Evolutionary conservation across 805 yeast species (phyloP).

Genomic region (Soucietia sequanensis): DNA sequence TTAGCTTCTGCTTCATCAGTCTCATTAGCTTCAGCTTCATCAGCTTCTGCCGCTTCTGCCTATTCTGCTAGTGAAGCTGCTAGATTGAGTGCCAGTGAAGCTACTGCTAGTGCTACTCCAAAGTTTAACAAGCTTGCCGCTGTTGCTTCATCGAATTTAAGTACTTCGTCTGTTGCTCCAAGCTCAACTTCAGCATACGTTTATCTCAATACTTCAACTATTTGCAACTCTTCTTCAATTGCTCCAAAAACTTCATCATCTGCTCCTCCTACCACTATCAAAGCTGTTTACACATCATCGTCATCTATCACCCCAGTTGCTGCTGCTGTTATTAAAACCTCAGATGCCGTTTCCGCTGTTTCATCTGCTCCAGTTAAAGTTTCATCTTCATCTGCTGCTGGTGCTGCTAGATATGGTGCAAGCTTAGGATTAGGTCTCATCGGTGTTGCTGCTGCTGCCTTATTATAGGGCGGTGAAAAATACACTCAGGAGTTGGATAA

Average conservation of each 20-base stretch:
- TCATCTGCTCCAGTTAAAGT: constrained; percentile 3
- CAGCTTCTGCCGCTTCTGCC: constrained; percentile 10
- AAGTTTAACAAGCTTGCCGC: constrained; percentile 21
- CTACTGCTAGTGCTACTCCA: constrained; percentile 7
- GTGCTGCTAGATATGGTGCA: constrained; percentile 8
- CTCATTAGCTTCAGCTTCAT: constrained; percentile 7
- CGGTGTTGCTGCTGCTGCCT: constrained; percentile 28
- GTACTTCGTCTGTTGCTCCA: not conserved
- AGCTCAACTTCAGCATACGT: not conserved
- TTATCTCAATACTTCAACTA: not conserved
- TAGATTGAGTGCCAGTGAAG: constrained; percentile 9
- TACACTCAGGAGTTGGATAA: no score
- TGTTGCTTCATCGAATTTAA: constrained; percentile 17
- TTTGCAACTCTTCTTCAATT: not conserved
- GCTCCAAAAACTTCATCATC: not conserved
- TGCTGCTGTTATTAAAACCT: no score
- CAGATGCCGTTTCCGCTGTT: no score
- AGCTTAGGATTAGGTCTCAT: constrained; percentile 18
- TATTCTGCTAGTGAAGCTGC: constrained; percentile 7
- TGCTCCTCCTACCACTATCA: no score
- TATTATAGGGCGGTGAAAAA: constrained; percentile 3
- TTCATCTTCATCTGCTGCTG: constrained; percentile 8
- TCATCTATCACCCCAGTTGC: no score
- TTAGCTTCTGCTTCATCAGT: constrained; percentile 4
- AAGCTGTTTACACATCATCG: constrained; percentile 4